Evolutionary conservation across 2,329 filamentous ascomycete genomes (phyloP), one percentile per base, ranked within the genome.

Genomic region (Aureobasidium namibiae): DNA sequence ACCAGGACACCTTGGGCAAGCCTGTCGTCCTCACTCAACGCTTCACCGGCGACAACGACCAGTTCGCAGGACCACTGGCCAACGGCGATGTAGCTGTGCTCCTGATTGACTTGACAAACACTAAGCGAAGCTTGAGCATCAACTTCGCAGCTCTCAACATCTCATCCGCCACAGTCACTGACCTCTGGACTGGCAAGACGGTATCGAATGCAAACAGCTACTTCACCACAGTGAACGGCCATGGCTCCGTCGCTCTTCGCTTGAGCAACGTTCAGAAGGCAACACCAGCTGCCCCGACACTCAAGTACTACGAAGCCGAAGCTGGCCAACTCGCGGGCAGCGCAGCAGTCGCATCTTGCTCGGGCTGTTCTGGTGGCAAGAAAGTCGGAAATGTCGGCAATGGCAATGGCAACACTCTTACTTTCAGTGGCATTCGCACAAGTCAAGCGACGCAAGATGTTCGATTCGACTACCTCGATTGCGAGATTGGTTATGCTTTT

Each of bases 1-100:
- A 84, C 63, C 82, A 85, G 63, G 82, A 85, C 64, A 61, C 76
- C 0, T 67, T 84, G 0, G 80, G 75, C 0, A 69, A 77, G 56
- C 79, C 81, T 45, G 80, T 81, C 0, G 72, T 73, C n/a, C 70
- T 86, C 1, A 67, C 77, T 1, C 72, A 71, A 16, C 67, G 74
- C 33, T 72, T 70, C 60, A 72, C 72, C 0, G 69, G 71, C 48
- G 70, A 74, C 53, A 70, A 68, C 62, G 74, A 76, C 45, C 61
- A 74, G 9, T 76, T 69, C 67, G 65, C 68, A 7, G 73, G 74
- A 9, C 65, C 69, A 8, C 69, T 76, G 1, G 67, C 70, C 1
- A 69, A 67, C 18, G 68, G 68, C 8, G 67, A 71, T 29, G 64
- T 67, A 16, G 69, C 73, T 11, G 63, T 75, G 2, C 70, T 70